Evolutionary conservation across 306 rosid species (phyloP), one percentile per base, ranked within the genome.

Genomic region (Lotus japonicus): DNA sequence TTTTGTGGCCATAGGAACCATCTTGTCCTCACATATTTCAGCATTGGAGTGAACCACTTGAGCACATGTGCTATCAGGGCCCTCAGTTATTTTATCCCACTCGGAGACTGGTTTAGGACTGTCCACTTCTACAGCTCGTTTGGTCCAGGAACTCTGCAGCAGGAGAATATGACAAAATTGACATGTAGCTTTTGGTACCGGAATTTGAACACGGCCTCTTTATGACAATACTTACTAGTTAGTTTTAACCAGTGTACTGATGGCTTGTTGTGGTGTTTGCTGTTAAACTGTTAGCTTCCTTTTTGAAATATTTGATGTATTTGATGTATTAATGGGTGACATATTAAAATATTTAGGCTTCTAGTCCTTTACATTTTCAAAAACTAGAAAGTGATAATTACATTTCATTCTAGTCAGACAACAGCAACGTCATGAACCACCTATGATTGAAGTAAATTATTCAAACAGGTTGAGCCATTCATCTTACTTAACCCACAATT

Each of bases 111-210:
- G 80, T 65, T 44, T 77, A n/a, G 92, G 88, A 79, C 96, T 87
- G 70, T 92, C 96, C 68, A 87, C 92, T 77, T 89, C 97, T 54
- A 85, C 82, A 58, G 88, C 90, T 70, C 77, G 88, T 74, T 87
- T 89, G 33, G 96, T 89, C 97, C 97, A 92, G 55, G 97, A 89
- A 80, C 96, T 84, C 97, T 92, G 83, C 72, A 85, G 51, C 79
- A 78, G 54, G 66, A 80, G 59, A 71, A 76, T 58, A 64, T 6
- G 18, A 72, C 28, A 19, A 72, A 35, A 33, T 35, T 63, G 57
- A 48, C 72, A 26, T 43, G 62, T 11, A 77, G 53, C 57, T 69
- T 63, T 21, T 58, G 38, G 55, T 67, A 70, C 52, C 18, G 23
- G 44, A 64, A 64, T 13, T 43, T 68, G 67, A 9, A 21, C 39